Evolutionary conservation across 192 early-diverging fungal species (phyloP), one percentile per base, ranked within the genome.

Genomic region (Backusella parvicylindrica): DNA sequence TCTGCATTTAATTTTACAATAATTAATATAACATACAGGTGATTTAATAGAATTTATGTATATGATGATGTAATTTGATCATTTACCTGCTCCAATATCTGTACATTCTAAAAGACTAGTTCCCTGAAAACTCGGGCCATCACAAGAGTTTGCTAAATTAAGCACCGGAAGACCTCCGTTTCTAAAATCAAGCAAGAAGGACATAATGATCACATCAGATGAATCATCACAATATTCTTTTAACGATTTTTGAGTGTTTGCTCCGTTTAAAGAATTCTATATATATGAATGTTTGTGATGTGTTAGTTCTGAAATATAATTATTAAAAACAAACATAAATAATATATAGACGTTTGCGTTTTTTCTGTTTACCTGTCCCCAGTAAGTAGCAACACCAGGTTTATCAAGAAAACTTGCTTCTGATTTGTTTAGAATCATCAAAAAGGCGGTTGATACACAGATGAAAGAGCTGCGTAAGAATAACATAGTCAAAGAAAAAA

Each of bases 61-160:
- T 50, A 13, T 35, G 18, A 2, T 38, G 1, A 38, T 47, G 30
- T 12, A 35, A 70, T 26, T 38, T n/a, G 37, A 23, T n/a, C 41
- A 38, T 35, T 72, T 40, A 64, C 73, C 69, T 71, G 41, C 11
- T 21, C 86, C 92, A 68, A 94, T 85, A n/a, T 85, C 74, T 3
- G 90, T 87, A 77, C 95, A 95, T 71, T 90, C 83, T 2, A 94
- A 84, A 26, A 92, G 78, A 2, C 81, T 84, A 30, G 90, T 88
- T 64, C 91, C 91, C 5, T 81, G 80, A 68, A 88, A 89, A 0
- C 78, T 79, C 0, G 86, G 85, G 8, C 81, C 85, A 35, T 72
- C 35, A 82, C 93, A 93, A 68, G 90, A 86, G 72, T 87, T 90
- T 28, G 91, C 84, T n/a, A 96, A 85, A 72, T 96, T 89, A 32